These are phyloP conservation scores for Asterella californica DNA, from an alignment of 225 moss, liverwort and hornwort species.

Conservation along the genomic window DNA sequence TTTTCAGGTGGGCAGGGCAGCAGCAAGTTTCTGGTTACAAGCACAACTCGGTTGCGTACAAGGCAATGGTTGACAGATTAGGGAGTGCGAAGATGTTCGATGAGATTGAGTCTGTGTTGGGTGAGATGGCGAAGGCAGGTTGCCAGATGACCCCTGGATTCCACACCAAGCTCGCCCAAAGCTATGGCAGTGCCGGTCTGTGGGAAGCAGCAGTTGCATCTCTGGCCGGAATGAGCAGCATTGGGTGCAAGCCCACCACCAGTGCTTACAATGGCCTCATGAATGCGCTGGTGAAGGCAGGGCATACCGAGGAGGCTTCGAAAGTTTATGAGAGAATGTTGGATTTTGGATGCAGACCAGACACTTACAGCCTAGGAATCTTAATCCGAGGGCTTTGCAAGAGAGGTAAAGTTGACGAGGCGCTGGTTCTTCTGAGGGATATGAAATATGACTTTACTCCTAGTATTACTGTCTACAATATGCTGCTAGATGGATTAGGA, in stretches of 20 bases:
- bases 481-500: conserved; percentile 67
- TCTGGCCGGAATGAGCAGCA: conserved; percentile 38
- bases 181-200: conserved; percentile 40
- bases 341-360: conserved; percentile 54
- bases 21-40: conserved; percentile 59
- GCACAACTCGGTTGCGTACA: conserved; percentile 63
- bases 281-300: conserved; percentile 39
- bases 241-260: conserved; percentile 51
- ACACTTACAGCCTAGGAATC: conserved; percentile 60
- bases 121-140: conserved; percentile 36
- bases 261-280: conserved; percentile 38
- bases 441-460: conserved; percentile 54
- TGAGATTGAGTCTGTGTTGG: conserved; percentile 23
- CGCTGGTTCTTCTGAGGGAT: conserved; percentile 47
- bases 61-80: conserved; percentile 48
- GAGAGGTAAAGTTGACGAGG: conserved; percentile 55
- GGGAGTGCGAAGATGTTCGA: conserved; percentile 29
- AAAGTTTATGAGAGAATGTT: conserved; percentile 55
- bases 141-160: conserved; percentile 30
- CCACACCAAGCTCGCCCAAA: conserved; percentile 34
- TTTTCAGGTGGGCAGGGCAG: conserved; percentile 80
- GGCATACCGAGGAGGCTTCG: conserved; percentile 35
- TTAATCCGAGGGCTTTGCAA: conserved; percentile 68
- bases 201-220: conserved; percentile 35
- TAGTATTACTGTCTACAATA: conserved; percentile 67